phyloP scores from a whole-genome alignment of 169 alveolate genomes.

The Cryptosporidium baileyi region DNA sequence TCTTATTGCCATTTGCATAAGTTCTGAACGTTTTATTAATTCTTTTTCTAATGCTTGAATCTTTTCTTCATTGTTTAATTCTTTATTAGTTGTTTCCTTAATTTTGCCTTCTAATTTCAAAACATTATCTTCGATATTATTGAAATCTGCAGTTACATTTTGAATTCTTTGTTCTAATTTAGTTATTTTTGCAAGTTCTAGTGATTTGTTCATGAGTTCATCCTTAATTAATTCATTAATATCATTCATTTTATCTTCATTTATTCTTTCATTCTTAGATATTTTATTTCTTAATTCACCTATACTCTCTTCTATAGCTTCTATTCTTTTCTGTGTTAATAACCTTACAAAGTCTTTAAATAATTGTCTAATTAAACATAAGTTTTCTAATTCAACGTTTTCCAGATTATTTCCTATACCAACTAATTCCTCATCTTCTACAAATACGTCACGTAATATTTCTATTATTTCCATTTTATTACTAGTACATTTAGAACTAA shows the following conservation, averaged over 20 bases:
- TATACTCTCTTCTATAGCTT: constrained; percentile 20
- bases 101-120: background rate
- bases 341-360: constrained; percentile 33
- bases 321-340: background rate
- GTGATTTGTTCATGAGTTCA: constrained; percentile 2
- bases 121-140: background rate
- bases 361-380: constrained; percentile 8
- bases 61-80: background rate
- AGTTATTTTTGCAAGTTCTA: background rate
- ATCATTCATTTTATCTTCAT: constrained; percentile 5
- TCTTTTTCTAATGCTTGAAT: constrained; percentile 26
- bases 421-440: constrained; percentile 32
- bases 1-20: constrained; percentile 30
- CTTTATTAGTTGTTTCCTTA: background rate
- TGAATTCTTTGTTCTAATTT: constrained; percentile 27
- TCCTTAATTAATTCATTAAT: constrained; percentile 32
- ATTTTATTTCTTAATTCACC: constrained; percentile 2
- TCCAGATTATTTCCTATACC: background rate
- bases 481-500: background rate
- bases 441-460: constrained; percentile 21
- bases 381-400: background rate
- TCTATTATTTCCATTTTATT: background rate
- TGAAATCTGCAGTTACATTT: constrained; percentile 5
- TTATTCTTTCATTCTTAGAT: background rate
- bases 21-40: constrained; percentile 37